Base-by-base conservation (phyloP, 169 alveolate species). In the Plasmodium adleri region DNA sequence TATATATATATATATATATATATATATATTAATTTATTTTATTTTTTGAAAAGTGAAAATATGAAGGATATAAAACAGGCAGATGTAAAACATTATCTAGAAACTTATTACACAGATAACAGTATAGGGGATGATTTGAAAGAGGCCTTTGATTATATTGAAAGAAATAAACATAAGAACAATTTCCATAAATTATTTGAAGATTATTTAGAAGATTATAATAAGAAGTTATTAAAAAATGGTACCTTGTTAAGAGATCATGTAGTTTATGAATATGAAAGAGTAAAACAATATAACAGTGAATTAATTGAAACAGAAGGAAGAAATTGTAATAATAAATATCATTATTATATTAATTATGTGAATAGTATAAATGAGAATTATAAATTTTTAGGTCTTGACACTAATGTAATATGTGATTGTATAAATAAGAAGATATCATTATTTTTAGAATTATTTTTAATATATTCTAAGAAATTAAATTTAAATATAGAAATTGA, bases 41-140 rank as follows among this genome's bases (percentile, higher is more conserved):
- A 32, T 28, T 59, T 26, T 13, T 32, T 59, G 28, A 47, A 72
- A 43, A 60, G 15, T 24, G 22, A 56, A 76, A 64, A 63, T 49
- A 56, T 85, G 92, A 85, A 85, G 74, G 92, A 85, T 20, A 85
- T 85, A 85, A 85, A 70, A 47, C 92, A 85, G 26, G 86, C 86
- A 22, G 92, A 85, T 45, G 75, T 85, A 54, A 85, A 85, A 32
- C 88, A 17, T 50, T 85, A 71, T 66, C 71, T 85, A 47, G 92
- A 85, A 56, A 85, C 85, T 28, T 85, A 71, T 56, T 70, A 70
- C 73, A 72, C 92, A 32, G 90, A 68, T 80, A 85, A 85, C 87
- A 85, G 72, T 24, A n/a, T 71, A 63, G 63, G 88, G 9, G 74
- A 60, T 22, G 92, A 85, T 17, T 50, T 85, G 52, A 72, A 60